phyloP scores from a whole-genome alignment of 805 yeast species.

The Lipomyces spencermartinsiae region DNA sequence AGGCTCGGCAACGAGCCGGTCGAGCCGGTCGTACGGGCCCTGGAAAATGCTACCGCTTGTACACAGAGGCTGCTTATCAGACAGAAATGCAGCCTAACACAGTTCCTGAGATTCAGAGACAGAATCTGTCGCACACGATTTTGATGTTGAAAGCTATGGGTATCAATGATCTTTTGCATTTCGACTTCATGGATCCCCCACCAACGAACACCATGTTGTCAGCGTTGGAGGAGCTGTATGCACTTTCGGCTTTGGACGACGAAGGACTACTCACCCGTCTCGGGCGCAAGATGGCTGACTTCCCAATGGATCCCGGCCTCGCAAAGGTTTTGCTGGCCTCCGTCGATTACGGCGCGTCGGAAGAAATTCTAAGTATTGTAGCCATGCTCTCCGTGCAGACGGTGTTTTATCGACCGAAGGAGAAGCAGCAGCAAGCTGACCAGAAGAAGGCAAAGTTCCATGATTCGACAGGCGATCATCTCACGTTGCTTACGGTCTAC shows the following conservation, averaged over 20 bases:
- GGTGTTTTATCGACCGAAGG: constrained; percentile 73
- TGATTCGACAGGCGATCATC: constrained; percentile 73
- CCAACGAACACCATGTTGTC: constrained; percentile 71
- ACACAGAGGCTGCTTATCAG: constrained; percentile 80
- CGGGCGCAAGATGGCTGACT: constrained; percentile 87
- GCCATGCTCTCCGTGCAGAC: constrained; percentile 85
- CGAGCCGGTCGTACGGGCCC: constrained; percentile 98
- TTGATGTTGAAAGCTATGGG: constrained; percentile 82
- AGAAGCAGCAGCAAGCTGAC: constrained; percentile 67
- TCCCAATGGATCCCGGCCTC: constrained; percentile 90
- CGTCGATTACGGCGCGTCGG: constrained; percentile 63
- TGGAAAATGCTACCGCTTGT: constrained; percentile 90
- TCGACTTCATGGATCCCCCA: constrained; percentile 94
- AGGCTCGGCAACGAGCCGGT: constrained; percentile 96
- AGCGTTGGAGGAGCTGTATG: constrained; percentile 81
- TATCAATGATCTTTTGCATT: constrained; percentile 75
- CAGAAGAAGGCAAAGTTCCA: constrained; percentile 62
- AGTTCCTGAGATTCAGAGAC: constrained; percentile 90
- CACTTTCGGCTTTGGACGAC: constrained; percentile 83
- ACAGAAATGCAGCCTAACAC: constrained; percentile 80
- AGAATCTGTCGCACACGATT: constrained; percentile 78
- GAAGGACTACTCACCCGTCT: constrained; percentile 76
- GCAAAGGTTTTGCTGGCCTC: constrained; percentile 77
- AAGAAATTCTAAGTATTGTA: constrained; percentile 73
- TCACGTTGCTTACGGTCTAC: constrained; percentile 75